Evolutionary conservation across 176 grass and related monocot genomes (phyloP).

Genomic region (Phragmites australis): DNA sequence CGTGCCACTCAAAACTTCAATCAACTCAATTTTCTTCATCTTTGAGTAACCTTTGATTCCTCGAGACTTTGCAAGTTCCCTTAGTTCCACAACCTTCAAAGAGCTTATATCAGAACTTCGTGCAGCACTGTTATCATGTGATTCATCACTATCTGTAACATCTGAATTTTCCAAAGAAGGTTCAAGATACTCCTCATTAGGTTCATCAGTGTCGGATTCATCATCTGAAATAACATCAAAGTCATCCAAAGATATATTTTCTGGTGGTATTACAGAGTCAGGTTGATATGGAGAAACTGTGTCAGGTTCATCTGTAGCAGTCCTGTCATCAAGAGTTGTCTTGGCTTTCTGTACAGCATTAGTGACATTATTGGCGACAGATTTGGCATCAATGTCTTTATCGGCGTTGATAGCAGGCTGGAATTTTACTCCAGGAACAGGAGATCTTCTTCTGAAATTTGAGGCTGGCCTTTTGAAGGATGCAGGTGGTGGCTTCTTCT

Average conservation of each 20-base stretch:
- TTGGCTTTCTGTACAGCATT: conserved; percentile 21
- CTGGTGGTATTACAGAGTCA: conserved; percentile 29
- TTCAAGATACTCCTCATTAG: conserved; percentile 22
- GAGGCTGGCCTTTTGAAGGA: conserved; percentile 45
- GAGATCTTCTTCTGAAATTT: conserved; percentile 57
- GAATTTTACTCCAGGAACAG: conserved; percentile 67
- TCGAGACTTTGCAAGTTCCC: conserved; percentile 66
- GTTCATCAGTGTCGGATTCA: conserved; percentile 40
- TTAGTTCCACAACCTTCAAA: conserved; percentile 62
- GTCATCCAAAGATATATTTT: conserved; percentile 28
- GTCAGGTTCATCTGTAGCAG: conserved; percentile 14
- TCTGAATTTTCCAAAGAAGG: conserved; percentile 35
- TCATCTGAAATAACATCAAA: conserved; percentile 43
- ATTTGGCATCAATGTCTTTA: conserved; percentile 5
- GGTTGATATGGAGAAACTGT: conserved; percentile 30
- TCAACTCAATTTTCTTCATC: conserved; percentile 67
- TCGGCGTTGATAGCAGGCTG: conserved; percentile 49
- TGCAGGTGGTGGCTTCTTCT: conserved; percentile 29
- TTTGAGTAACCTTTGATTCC: conserved; percentile 79
- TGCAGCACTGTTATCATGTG: not conserved
- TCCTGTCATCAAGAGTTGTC: conserved; percentile 40
- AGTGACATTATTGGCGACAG: conserved; percentile 1
- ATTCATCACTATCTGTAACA: conserved; percentile 14
- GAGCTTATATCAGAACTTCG: conserved; percentile 47
- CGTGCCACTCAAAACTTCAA: conserved; percentile 49